phyloP scores from a whole-genome alignment of 352 stramenopile species.

The Globisporangium spinosum region DNA sequence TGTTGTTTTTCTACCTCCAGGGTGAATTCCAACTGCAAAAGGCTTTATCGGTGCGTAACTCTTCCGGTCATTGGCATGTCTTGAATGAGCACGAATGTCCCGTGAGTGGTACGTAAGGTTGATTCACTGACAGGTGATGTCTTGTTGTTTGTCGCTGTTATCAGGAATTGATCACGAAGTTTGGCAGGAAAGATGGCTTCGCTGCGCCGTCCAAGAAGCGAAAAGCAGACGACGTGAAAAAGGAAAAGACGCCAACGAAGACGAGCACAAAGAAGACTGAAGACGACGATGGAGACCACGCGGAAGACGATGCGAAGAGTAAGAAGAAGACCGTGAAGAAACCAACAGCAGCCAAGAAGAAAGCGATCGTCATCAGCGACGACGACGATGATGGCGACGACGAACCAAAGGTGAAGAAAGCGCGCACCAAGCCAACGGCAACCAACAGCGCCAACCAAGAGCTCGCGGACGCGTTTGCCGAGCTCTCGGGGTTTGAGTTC shows the following conservation, averaged over 20 bases:
- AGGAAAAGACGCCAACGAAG: slow-evolving; percentile 23
- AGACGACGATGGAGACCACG: neutral
- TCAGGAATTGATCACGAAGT: slow-evolving; percentile 81
- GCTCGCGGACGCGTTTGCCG: slow-evolving; percentile 69
- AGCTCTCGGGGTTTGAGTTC: slow-evolving; percentile 87
- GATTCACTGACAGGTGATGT: neutral
- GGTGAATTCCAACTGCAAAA: slow-evolving; percentile 72
- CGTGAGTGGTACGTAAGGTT: neutral
- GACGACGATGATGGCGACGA: slow-evolving; percentile 37
- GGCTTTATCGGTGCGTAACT: slow-evolving; percentile 45
- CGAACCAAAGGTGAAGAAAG: slow-evolving; percentile 51
- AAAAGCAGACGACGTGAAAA: slow-evolving; percentile 34
- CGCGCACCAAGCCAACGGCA: slow-evolving; percentile 38
- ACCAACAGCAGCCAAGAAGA: slow-evolving; percentile 16
- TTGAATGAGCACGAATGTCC: neutral
- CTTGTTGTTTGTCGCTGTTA: neutral
- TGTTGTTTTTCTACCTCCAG: slow-evolving; percentile 23
- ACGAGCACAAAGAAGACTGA: slow-evolving; percentile 16
- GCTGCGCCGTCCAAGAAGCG: slow-evolving; percentile 52
- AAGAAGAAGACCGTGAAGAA: slow-evolving; percentile 34
- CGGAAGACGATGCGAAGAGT: slow-evolving; percentile 7
- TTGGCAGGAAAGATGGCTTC: slow-evolving; percentile 41
- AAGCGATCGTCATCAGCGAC: slow-evolving; percentile 17
- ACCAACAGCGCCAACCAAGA: slow-evolving; percentile 61
- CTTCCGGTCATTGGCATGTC: neutral